Conservation (phyloP, 768 basidiomycete species). For the Xerocomellus dryophilus region DNA sequence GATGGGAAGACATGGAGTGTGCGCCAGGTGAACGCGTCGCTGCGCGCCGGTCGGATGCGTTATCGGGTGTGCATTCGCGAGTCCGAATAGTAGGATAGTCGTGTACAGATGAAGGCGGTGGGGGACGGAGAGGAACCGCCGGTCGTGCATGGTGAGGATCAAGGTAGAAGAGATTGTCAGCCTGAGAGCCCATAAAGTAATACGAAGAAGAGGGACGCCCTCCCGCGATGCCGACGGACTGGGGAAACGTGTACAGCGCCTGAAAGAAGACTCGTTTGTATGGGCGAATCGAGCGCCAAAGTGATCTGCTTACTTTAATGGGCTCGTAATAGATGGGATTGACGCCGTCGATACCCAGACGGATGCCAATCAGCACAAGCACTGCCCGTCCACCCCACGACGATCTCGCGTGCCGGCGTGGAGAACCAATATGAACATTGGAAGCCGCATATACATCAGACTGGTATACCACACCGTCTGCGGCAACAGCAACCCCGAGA, state of each 20-base stretch:
- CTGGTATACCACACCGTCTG: constrained; percentile 80
- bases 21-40: constrained; percentile 26
- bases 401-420: constrained; percentile 29
- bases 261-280: constrained; percentile 29
- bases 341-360: constrained; percentile 88
- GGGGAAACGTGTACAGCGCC: constrained; percentile 89
- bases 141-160: constrained; percentile 79
- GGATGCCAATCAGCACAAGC: constrained; percentile 78
- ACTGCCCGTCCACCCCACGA: constrained; percentile 84
- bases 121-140: constrained; percentile 65
- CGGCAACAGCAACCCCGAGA: constrained; percentile 77
- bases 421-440: constrained; percentile 29
- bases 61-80: constrained; percentile 33
- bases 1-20: constrained; percentile 22
- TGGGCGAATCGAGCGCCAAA: background rate
- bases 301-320: constrained; percentile 52
- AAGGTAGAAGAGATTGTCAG: constrained; percentile 80
- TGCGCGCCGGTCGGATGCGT: constrained; percentile 26
- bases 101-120: constrained; percentile 31
- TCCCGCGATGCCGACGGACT: constrained; percentile 95
- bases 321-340: constrained; percentile 94
- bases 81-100: constrained; percentile 22
- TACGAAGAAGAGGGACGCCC: constrained; percentile 96
- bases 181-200: constrained; percentile 94
- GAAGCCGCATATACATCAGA: constrained; percentile 85